Conservation (phyloP, 2,329 filamentous ascomycete genomes). For the Waltergamsia citrina region DNA sequence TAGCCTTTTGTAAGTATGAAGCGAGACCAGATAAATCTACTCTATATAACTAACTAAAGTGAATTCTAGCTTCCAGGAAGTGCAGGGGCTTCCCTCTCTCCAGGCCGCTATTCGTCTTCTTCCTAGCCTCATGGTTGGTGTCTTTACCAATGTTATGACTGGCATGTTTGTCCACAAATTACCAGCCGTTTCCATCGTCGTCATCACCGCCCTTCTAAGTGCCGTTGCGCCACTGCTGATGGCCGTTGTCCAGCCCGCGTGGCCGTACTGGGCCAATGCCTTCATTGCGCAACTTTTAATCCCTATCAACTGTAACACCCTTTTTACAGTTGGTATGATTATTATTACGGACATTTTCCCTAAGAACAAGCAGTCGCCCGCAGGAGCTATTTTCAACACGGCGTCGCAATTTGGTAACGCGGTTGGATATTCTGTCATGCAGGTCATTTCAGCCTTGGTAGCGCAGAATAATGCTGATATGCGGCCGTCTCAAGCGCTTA, state of each 20-base stretch:
- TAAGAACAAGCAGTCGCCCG: conserved; percentile 42
- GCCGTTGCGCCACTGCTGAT: conserved; percentile 41
- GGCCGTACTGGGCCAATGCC: conserved; percentile 39
- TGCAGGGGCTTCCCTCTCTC: conserved; percentile 33
- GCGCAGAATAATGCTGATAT: conserved; percentile 23
- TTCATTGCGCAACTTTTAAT: conserved; percentile 34
- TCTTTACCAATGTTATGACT: conserved; percentile 28
- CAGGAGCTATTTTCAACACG: conserved; percentile 51
- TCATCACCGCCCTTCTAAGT: conserved; percentile 30
- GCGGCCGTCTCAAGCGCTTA: conserved; percentile 22
- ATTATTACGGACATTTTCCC: conserved; percentile 46
- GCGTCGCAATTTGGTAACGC: conserved; percentile 46
- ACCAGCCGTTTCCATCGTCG: conserved; percentile 25
- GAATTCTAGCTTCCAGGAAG: conserved; percentile 39
- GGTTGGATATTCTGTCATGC: conserved; percentile 39
- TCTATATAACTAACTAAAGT: no score
- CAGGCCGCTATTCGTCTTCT: conserved; percentile 37
- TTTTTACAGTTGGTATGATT: conserved; percentile 46
- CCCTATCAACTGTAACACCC: conserved; percentile 33
- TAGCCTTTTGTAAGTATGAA: conserved; percentile 39
- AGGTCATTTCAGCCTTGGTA: conserved; percentile 34
- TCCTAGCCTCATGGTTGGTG: conserved; percentile 33
- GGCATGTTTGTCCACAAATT: conserved; percentile 28
- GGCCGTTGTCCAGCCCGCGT: conserved; percentile 36
- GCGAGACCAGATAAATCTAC: no score